phyloP scores from a whole-genome alignment of 139 green algal genomes.

The Picochlorum sp. region DNA sequence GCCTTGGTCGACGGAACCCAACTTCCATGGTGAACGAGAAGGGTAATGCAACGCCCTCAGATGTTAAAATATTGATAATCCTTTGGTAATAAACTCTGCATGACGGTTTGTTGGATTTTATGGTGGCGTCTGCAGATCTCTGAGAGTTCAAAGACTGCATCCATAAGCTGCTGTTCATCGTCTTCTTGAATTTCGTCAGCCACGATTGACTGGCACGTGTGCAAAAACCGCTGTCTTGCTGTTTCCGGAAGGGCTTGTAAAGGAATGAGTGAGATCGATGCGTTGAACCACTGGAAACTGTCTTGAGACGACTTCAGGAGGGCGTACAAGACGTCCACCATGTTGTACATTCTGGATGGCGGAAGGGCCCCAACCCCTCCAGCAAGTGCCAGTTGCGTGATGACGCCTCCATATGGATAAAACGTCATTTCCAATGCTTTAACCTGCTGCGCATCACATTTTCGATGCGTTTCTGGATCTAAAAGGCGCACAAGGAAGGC shows the following conservation, averaged over 20 bases:
- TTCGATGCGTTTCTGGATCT: conserved; percentile 17
- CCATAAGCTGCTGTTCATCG: conserved; percentile 28
- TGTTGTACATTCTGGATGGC: conserved; percentile 26
- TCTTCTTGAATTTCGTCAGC: conserved; percentile 11
- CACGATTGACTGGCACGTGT: conserved; percentile 16
- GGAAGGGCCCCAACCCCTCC: conserved; percentile 44
- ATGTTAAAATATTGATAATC: conserved; percentile 38
- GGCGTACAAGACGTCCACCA: conserved; percentile 40
- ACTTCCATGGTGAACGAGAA: not conserved
- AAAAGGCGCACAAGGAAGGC: conserved; percentile 50
- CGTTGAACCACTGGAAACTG: conserved; percentile 40
- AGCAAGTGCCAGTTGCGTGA: conserved; percentile 45
- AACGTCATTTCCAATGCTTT: conserved; percentile 22
- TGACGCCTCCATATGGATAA: conserved; percentile 16
- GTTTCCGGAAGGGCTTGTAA: conserved; percentile 23
- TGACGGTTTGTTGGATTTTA: conserved; percentile 31
- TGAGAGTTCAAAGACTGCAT: conserved; percentile 47
- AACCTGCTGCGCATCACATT: conserved; percentile 10
- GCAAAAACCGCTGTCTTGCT: conserved; percentile 42
- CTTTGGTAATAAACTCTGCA: conserved; percentile 47
- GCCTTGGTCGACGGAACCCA: conserved; percentile 9
- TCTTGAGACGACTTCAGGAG: conserved; percentile 31
- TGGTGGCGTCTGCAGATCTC: conserved; percentile 58
- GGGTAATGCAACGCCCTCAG: not conserved
- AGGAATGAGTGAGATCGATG: conserved; percentile 40